phyloP scores from a whole-genome alignment of 139 green algal species.

The Closterium sp. region DNA sequence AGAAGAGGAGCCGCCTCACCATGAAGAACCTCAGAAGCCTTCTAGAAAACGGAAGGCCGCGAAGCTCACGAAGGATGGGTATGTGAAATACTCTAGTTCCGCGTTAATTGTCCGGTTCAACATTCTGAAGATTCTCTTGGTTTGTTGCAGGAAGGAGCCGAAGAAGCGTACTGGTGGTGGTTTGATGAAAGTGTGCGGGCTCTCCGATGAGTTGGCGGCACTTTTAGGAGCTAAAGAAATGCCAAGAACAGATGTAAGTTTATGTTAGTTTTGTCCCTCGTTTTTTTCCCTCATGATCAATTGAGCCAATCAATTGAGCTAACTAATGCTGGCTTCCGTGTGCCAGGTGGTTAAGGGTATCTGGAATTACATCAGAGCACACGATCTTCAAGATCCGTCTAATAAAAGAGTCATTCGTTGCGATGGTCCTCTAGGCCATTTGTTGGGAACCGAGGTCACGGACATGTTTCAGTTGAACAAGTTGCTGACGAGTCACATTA shows the following conservation, averaged over 20 bases:
- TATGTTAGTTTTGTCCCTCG: neutral
- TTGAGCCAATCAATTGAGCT: neutral
- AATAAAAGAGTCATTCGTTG: conserved; percentile 52
- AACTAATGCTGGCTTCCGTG: neutral
- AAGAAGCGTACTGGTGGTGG: conserved; percentile 35
- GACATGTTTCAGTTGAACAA: conserved; percentile 62
- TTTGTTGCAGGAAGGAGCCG: conserved; percentile 13
- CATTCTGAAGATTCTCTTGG: neutral
- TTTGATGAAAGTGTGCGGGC: conserved; percentile 36
- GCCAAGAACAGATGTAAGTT: conserved; percentile 34
- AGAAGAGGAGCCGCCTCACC: neutral
- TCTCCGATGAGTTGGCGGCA: conserved; percentile 31
- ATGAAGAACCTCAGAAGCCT: conserved; percentile 15
- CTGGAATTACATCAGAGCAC: conserved; percentile 57
- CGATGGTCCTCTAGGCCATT: conserved; percentile 31
- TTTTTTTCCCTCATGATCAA: neutral
- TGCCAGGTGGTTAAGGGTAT: conserved; percentile 54
- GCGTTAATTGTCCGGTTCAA: neutral
- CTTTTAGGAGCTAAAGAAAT: conserved; percentile 29
- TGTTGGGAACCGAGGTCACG: conserved; percentile 37
- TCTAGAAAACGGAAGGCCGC: conserved; percentile 6
- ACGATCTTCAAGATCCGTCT: conserved; percentile 53
- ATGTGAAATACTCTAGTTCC: neutral
- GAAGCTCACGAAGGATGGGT: conserved; percentile 22
- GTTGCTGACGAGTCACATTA: conserved; percentile 52